Conservation (phyloP, 176 grass and related monocot species). For the Cymbopogon citratus region DNA sequence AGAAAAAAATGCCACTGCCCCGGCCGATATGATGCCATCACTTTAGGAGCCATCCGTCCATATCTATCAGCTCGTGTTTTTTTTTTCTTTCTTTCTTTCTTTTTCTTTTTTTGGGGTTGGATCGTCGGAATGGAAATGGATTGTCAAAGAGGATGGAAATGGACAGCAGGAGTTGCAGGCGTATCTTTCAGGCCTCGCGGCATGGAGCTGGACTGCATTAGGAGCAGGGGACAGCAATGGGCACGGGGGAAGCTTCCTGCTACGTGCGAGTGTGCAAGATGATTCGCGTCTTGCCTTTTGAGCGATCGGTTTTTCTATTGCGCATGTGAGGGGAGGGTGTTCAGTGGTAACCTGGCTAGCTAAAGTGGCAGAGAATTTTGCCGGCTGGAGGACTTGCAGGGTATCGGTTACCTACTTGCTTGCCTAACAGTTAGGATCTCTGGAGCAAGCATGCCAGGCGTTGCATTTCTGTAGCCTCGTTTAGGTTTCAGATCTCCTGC, state of each 20-base stretch:
- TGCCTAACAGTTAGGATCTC: slow-evolving; percentile 36
- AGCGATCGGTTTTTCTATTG: not conserved
- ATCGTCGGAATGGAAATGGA: slow-evolving; percentile 20
- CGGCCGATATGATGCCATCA: slow-evolving; percentile 10
- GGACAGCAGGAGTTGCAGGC: slow-evolving; percentile 6
- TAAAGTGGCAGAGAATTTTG: slow-evolving; percentile 1
- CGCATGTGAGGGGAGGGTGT: slow-evolving; percentile 12
- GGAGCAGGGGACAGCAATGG: slow-evolving; percentile 31
- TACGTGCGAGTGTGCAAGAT: not conserved
- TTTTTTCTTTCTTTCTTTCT: not conserved
- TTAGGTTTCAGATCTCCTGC: not conserved
- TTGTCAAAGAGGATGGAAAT: slow-evolving; percentile 37
- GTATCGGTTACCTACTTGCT: slow-evolving; percentile 6
- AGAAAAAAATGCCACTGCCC: not conserved
- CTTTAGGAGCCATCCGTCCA: slow-evolving; percentile 2
- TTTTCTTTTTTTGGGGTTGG: not conserved
- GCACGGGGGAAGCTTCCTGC: slow-evolving; percentile 39
- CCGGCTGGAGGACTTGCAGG: slow-evolving; percentile 1
- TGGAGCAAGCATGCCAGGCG: not conserved
- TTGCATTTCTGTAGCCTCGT: slow-evolving; percentile 14
- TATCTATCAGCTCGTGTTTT: not conserved
- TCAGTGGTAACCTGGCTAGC: not conserved
- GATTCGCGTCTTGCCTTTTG: slow-evolving; percentile 14
- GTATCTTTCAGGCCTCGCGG: slow-evolving; percentile 37
- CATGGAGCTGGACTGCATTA: slow-evolving; percentile 50